Evolutionary conservation across 768 basidiomycete species (phyloP).

Genomic region (Lentinus tigrinus): DNA sequence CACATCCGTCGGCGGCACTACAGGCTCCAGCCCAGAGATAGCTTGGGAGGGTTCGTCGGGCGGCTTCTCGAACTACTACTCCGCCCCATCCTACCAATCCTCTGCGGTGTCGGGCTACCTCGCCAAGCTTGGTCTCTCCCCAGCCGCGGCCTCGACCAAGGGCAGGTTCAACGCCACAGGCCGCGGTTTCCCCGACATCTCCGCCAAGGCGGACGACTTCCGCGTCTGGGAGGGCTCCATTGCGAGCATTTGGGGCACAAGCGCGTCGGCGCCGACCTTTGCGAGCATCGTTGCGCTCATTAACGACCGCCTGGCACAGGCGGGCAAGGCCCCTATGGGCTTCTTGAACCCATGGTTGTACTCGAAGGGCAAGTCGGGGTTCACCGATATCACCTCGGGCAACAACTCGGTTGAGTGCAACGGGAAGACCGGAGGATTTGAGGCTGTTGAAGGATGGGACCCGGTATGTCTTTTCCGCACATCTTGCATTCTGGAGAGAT

Average conservation of each 20-base stretch:
- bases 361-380: constrained; percentile 18
- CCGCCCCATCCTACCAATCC: constrained; percentile 53
- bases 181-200: constrained; percentile 48
- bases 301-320: constrained; percentile 32
- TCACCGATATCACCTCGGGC: constrained; percentile 35
- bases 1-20: constrained; percentile 69
- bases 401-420: constrained; percentile 33
- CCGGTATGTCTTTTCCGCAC: constrained; percentile 23
- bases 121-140: constrained; percentile 39
- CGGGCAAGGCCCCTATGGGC: constrained; percentile 30
- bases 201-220: constrained; percentile 37
- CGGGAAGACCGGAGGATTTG: constrained; percentile 32
- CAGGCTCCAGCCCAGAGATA: constrained; percentile 43
- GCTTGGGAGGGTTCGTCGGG: constrained; percentile 64
- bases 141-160: constrained; percentile 51
- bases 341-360: constrained; percentile 40
- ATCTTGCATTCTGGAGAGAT: neutral
- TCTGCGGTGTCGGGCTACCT: constrained; percentile 46
- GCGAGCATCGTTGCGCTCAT: constrained; percentile 34
- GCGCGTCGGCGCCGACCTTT: constrained; percentile 34
- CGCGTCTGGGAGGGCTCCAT: constrained; percentile 21
- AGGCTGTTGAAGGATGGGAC: constrained; percentile 30
- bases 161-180: constrained; percentile 32
- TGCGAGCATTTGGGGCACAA: constrained; percentile 30
- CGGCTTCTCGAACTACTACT: constrained; percentile 68